Evolutionary conservation across 2,329 filamentous ascomycete genomes (phyloP).

Genomic region (Xylariaceae sp.): DNA sequence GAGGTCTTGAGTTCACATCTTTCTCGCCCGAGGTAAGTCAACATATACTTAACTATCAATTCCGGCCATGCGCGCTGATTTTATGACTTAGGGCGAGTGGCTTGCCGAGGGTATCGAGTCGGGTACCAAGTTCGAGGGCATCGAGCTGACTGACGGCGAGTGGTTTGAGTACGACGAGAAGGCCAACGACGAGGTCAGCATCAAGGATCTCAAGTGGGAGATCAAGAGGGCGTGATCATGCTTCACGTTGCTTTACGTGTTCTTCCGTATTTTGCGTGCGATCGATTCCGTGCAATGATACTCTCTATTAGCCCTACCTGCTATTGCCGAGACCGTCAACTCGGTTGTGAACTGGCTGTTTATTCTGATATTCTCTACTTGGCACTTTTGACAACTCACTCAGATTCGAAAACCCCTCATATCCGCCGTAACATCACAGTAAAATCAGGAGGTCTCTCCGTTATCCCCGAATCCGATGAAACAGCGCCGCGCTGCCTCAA

Average conservation of each 20-base stretch:
- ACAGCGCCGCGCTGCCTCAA: neutral
- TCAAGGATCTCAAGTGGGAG: conserved; percentile 84
- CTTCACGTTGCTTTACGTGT: neutral
- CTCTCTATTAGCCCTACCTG: neutral
- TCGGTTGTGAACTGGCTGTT: neutral
- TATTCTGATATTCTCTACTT: no score
- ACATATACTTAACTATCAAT: neutral
- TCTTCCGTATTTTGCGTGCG: neutral
- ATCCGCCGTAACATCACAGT: neutral
- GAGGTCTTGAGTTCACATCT: conserved; percentile 84
- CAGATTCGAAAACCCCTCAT: neutral
- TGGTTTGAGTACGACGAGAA: conserved; percentile 99
- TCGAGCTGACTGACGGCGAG: conserved; percentile 83
- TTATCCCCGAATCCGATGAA: neutral
- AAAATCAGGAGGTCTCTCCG: neutral
- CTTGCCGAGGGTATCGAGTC: conserved; percentile 77
- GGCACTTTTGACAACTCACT: no score
- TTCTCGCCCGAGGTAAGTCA: conserved; percentile 76
- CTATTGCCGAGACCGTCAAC: neutral
- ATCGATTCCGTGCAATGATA: neutral
- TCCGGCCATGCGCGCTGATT: neutral
- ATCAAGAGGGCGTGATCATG: conserved; percentile 61
- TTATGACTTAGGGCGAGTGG: conserved; percentile 69
- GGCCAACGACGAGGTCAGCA: conserved; percentile 82
- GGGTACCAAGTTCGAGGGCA: conserved; percentile 70